Conservation (phyloP, 2,329 filamentous ascomycete species). For the Neofusicoccum cordaticola region DNA sequence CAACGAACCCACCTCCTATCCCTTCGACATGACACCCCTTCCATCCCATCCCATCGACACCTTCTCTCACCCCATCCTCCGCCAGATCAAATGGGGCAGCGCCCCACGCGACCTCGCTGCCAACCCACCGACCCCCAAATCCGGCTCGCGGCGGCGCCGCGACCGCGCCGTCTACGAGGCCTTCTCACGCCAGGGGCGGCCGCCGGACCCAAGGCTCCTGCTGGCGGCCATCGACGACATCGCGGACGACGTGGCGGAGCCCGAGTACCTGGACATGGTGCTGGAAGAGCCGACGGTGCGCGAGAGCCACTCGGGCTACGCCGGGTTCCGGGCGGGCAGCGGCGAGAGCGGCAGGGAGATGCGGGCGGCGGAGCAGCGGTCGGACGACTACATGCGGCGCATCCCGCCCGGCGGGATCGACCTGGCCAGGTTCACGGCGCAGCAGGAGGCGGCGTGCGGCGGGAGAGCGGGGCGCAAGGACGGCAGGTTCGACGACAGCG, state of each 20-base stretch:
- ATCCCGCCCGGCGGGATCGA: constrained; percentile 11
- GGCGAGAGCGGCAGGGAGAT: neutral
- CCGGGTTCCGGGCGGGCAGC: neutral
- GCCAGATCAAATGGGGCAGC: constrained; percentile 7
- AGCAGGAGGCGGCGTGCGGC: neutral
- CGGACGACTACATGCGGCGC: constrained; percentile 2
- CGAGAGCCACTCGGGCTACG: neutral
- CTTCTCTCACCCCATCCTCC: neutral
- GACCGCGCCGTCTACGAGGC: constrained; percentile 14
- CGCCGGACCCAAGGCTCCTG: neutral
- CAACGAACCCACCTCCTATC: neutral
- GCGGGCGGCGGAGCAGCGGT: neutral
- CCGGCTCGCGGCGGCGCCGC: neutral
- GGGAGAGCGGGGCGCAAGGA: too few species aligned
- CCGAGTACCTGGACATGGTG: constrained; percentile 16
- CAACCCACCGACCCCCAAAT: neutral
- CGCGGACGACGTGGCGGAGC: neutral
- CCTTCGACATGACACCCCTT: neutral
- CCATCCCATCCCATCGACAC: neutral
- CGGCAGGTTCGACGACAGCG: too few species aligned
- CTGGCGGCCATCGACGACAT: constrained; percentile 11
- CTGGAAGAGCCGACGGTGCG: neutral
- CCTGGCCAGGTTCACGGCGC: neutral
- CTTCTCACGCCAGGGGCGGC: neutral
- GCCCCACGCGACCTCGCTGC: too few species aligned